Base-by-base conservation (phyloP, 495 filamentous ascomycete genomes). In the Xylaria venustula region DNA sequence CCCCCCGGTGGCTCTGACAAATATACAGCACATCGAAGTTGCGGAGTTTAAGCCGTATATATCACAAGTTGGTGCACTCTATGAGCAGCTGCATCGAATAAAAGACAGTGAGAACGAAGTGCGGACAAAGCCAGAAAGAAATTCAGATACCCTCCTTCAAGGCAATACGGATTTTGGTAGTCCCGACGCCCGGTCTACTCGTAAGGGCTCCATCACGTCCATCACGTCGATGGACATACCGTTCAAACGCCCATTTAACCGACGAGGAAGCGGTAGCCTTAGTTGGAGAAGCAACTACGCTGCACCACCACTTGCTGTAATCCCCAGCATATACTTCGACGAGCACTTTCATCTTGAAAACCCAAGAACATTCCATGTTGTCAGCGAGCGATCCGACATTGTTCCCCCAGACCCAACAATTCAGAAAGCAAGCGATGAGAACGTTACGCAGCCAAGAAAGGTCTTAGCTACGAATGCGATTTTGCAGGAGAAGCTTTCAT, bases 401-500 rank as follows among this genome's bases (percentile, higher is more conserved):
- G 84, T 92, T 8, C 87, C 85, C 12, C 80, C 78, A 12, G 73
- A 75, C 45, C 68, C 77, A 19, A 73, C 75, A 15, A 68, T 78
- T 61, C 79, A 83, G 40, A 71, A 74, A 23, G 68, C 68, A 8
- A 70, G 73, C 14, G 88, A 86, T 73, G 85, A 83, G 26, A 73
- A 77, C n/a, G 68, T 73, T 2, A 42, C 73, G 23, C 82, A 78
- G 47, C 83, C 87, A 47, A 76, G 90, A 54, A 92, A 92, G 71
- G 87, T 87, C 23, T 74, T 94, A 9, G 89, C 90, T 20, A 91
- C 88, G 0, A 94, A 94, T 78, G 90, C 90, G 2, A 93, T 94
- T 34, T 72, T 94, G 14, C 90, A 94, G 67, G 90, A 94, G 64
- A 94, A 94, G 72, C 78, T 94, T 4, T 92, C 90, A 7, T 94